A percentile compares a stretch with the other conserved stretches of the same genome.
These are phyloP conservation scores for Camelina neglecta DNA, from an alignment of 345 rosid species.

Conservation along the genomic window DNA sequence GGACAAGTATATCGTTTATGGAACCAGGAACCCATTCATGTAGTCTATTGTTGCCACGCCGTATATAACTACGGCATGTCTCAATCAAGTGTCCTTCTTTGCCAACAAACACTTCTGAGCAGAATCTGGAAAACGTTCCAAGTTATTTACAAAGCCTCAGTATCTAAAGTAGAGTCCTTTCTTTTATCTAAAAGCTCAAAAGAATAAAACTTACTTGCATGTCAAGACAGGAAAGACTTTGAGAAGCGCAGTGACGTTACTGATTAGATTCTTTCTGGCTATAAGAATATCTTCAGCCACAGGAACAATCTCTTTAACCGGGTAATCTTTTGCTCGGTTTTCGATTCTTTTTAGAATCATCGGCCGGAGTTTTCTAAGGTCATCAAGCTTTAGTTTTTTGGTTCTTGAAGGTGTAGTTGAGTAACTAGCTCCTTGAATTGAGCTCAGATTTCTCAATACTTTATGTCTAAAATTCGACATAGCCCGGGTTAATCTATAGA, in stretches of 20 bases:
- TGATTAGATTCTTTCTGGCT: slow-evolving; percentile 58
- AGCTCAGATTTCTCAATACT: slow-evolving; percentile 29
- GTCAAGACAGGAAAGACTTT: slow-evolving; percentile 59
- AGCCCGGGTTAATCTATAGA: slow-evolving; percentile 24
- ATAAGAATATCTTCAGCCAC: slow-evolving; percentile 69
- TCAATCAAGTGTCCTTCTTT: slow-evolving; percentile 84
- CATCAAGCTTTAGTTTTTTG: slow-evolving; percentile 55
- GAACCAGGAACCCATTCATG: slow-evolving; percentile 87
- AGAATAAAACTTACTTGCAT: slow-evolving; percentile 64
- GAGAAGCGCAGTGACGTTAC: slow-evolving; percentile 64
- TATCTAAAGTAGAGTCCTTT: slow-evolving; percentile 1
- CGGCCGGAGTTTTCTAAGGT: slow-evolving; percentile 70
- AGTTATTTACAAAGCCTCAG: neutral
- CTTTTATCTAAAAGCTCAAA: neutral
- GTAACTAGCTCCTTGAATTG: slow-evolving; percentile 28
- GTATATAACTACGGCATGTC: slow-evolving; percentile 73
- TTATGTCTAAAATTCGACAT: slow-evolving; percentile 46
- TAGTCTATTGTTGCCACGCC: slow-evolving; percentile 60
- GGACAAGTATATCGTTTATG: slow-evolving; percentile 69
- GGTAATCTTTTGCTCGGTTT: slow-evolving; percentile 73
- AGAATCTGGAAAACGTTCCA: slow-evolving; percentile 62
- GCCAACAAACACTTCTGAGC: slow-evolving; percentile 81
- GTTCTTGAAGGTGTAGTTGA: slow-evolving; percentile 42
- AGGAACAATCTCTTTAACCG: slow-evolving; percentile 61
- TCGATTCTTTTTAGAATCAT: slow-evolving; percentile 81